Percentiles rank a stretch among this genome's conserved stretches.
phyloP scores from a whole-genome alignment of 371 early-diverging fungal species.

The Pancytospora epiphaga region DNA sequence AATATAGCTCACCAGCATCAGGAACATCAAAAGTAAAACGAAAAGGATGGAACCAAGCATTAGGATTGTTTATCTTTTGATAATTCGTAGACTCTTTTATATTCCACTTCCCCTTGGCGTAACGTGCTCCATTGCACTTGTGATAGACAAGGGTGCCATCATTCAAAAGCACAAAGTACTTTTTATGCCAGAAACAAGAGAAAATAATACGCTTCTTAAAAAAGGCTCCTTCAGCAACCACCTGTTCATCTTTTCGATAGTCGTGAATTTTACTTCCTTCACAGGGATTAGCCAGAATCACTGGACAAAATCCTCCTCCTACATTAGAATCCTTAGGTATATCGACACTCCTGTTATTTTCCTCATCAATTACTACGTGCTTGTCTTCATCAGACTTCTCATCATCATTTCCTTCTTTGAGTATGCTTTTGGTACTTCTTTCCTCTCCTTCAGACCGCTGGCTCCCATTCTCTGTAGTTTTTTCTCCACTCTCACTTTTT shows the following conservation, averaged over 20 bases:
- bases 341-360: slow-evolving; percentile 8
- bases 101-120: slow-evolving; percentile 45
- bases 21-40: slow-evolving; percentile 16
- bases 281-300: neutral
- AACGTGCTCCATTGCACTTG: slow-evolving; percentile 32
- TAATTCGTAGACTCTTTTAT: slow-evolving; percentile 6
- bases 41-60: slow-evolving; percentile 26
- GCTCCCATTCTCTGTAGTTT: neutral
- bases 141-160: slow-evolving; percentile 44
- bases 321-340: too few species aligned
- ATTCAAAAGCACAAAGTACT: slow-evolving; percentile 51
- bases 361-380: neutral
- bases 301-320: slow-evolving; percentile 6
- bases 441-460: neutral
- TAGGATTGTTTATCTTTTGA: slow-evolving; percentile 2
- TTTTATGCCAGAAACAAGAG: slow-evolving; percentile 52
- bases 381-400: neutral
- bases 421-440: slow-evolving; percentile 2
- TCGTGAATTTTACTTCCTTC: slow-evolving; percentile 29
- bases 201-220: slow-evolving; percentile 49
- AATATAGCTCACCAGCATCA: neutral
- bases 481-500: neutral
- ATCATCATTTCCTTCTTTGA: neutral
- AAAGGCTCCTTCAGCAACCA: slow-evolving; percentile 40
- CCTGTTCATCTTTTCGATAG: slow-evolving; percentile 27